These are phyloP conservation scores for Schizosaccharomyces versatilis DNA, from an alignment of 1,139 yeast genomes.

Conservation along the genomic window DNA sequence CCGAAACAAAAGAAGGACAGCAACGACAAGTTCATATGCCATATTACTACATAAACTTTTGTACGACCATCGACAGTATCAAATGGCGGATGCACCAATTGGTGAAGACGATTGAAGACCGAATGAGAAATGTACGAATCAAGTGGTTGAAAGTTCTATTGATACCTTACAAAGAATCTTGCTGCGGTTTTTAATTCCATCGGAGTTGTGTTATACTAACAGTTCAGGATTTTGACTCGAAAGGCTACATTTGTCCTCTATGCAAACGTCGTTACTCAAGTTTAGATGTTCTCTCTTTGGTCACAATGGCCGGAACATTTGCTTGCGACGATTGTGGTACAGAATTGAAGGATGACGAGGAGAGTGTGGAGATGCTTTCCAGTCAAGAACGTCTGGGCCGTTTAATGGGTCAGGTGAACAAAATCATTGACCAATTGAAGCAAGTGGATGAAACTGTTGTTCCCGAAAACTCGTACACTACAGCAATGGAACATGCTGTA, in stretches of 20 bases:
- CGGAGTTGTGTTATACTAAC: not conserved
- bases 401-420: slow-evolving; percentile 75
- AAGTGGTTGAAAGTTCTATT: not conserved
- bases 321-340: slow-evolving; percentile 69
- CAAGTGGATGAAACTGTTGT: slow-evolving; percentile 67
- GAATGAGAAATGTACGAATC: slow-evolving; percentile 30
- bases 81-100: slow-evolving; percentile 90
- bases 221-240: slow-evolving; percentile 57
- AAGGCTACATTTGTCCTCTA: slow-evolving; percentile 76
- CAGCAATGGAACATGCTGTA: slow-evolving; percentile 23
- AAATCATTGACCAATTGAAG: slow-evolving; percentile 61
- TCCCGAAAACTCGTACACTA: slow-evolving; percentile 30
- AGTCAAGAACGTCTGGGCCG: slow-evolving; percentile 66
- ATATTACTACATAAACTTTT: slow-evolving; percentile 67
- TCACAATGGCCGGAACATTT: slow-evolving; percentile 62
- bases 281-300: slow-evolving; percentile 63
- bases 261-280: slow-evolving; percentile 67
- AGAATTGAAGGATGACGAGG: slow-evolving; percentile 61
- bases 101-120: slow-evolving; percentile 57
- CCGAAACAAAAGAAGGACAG: slow-evolving; percentile 52
- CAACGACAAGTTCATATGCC: slow-evolving; percentile 52
- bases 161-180: not conserved
- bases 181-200: not conserved
- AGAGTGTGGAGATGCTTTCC: slow-evolving; percentile 57
- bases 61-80: slow-evolving; percentile 85